These are phyloP conservation scores for Globisporangium abappressorium DNA, from an alignment of 352 stramenopile species.

Conservation along the genomic window DNA sequence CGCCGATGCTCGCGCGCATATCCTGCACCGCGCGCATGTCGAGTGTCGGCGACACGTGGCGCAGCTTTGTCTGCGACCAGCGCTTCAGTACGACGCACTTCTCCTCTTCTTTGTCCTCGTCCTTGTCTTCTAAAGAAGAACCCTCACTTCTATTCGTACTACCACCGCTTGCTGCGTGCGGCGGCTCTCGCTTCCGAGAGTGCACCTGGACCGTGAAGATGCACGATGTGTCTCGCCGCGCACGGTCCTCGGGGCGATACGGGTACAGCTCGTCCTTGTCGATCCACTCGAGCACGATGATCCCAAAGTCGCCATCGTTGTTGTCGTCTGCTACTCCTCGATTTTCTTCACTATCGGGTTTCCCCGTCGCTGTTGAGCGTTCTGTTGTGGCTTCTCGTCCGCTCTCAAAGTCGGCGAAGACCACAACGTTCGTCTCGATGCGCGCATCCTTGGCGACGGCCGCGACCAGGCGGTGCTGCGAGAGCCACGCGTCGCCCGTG, in stretches of 20 bases:
- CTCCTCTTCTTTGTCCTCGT: not conserved
- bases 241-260: slow-evolving; percentile 22
- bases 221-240: slow-evolving; percentile 27
- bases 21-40: slow-evolving; percentile 1
- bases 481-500: slow-evolving; percentile 26
- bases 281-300: slow-evolving; percentile 28
- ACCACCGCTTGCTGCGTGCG: not conserved
- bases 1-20: slow-evolving; percentile 18
- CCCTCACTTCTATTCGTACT: not conserved
- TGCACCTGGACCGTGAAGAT: slow-evolving; percentile 5
- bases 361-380: not conserved
- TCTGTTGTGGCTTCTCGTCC: not conserved
- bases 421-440: slow-evolving; percentile 44
- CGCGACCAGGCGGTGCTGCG: slow-evolving; percentile 39
- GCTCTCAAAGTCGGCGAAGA: slow-evolving; percentile 30
- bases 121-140: not conserved
- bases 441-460: slow-evolving; percentile 24
- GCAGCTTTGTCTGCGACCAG: slow-evolving; percentile 16
- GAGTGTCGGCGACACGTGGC: not conserved
- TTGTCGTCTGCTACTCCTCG: not conserved
- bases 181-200: not conserved
- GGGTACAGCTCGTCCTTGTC: slow-evolving; percentile 38
- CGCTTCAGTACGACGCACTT: slow-evolving; percentile 9
- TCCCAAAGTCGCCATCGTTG: slow-evolving; percentile 3
- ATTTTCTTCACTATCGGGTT: not conserved